These are phyloP conservation scores for Nematocida sp. DNA, from an alignment of 371 early-diverging fungal species.

Conservation along the genomic window DNA sequence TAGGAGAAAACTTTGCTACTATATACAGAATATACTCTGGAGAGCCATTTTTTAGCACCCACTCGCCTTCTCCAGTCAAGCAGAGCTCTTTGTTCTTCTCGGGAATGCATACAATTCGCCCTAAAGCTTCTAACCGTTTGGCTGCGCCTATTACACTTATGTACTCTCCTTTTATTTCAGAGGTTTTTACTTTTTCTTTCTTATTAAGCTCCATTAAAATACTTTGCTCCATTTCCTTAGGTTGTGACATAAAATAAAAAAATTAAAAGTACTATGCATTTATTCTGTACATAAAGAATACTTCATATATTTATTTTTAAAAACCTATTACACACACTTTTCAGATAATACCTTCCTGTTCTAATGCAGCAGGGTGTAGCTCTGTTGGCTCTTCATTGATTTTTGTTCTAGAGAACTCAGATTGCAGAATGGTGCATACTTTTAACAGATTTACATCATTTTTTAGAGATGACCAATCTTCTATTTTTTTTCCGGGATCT, in stretches of 20 bases:
- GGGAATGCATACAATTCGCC: slow-evolving; percentile 6
- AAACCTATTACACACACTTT: not conserved
- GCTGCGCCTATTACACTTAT: slow-evolving; percentile 33
- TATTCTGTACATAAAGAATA: slow-evolving; percentile 7
- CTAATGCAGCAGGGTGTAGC: too few species aligned
- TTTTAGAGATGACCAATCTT: slow-evolving; percentile 29
- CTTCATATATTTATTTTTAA: not conserved
- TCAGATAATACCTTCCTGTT: too few species aligned
- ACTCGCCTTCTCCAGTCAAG: slow-evolving; percentile 59
- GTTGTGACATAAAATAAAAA: not conserved
- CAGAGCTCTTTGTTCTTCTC: slow-evolving; percentile 6
- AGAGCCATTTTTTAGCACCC: slow-evolving; percentile 56
- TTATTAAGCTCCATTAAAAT: slow-evolving; percentile 9
- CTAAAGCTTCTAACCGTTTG: slow-evolving; percentile 36
- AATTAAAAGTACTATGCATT: not conserved
- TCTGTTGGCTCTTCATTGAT: too few species aligned
- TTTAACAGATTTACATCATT: slow-evolving; percentile 10
- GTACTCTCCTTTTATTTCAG: slow-evolving; percentile 34
- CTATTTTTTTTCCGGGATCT: slow-evolving; percentile 22
- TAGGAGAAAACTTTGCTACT: not conserved
- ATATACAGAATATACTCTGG: slow-evolving; percentile 58
- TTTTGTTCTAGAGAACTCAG: slow-evolving; percentile 12
- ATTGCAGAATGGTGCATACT: not conserved
- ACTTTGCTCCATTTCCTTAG: slow-evolving; percentile 4
- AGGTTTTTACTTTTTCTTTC: slow-evolving; percentile 9